phyloP scores from a whole-genome alignment of 345 rosid species.

The Linum trigynum region DNA sequence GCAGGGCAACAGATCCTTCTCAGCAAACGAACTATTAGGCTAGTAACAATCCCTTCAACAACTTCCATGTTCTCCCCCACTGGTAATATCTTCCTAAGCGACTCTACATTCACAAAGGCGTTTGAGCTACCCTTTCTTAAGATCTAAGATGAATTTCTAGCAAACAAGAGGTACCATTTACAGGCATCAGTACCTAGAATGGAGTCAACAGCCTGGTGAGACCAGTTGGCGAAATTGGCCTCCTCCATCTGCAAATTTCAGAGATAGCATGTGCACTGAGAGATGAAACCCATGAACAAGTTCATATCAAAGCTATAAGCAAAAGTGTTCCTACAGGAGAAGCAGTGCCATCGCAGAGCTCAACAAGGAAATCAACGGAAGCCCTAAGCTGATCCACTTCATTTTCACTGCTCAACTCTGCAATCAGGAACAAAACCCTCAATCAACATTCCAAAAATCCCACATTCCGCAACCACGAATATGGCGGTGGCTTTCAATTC shows the following conservation, averaged over 20 bases:
- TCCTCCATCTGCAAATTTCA: slow-evolving; percentile 37
- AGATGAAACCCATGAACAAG: not conserved
- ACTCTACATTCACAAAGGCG: slow-evolving; percentile 31
- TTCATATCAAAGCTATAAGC: not conserved
- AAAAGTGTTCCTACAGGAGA: slow-evolving; percentile 32
- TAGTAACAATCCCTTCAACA: slow-evolving; percentile 46
- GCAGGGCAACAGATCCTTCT: slow-evolving; percentile 53
- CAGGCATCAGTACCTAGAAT: slow-evolving; percentile 45
- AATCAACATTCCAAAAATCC: not conserved
- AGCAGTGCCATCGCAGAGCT: slow-evolving; percentile 42
- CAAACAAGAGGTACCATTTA: not conserved
- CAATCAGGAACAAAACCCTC: not conserved
- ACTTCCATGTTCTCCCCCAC: slow-evolving; percentile 38
- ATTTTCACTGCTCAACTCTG: slow-evolving; percentile 48
- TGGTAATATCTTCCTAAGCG: slow-evolving; percentile 47
- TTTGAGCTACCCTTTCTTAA: too few relatives aligned
- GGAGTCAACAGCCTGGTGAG: slow-evolving; percentile 91
- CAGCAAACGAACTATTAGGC: slow-evolving; percentile 46
- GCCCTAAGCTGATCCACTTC: slow-evolving; percentile 62
- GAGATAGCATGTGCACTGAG: not conserved
- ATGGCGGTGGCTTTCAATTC: not conserved
- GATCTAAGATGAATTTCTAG: not conserved
- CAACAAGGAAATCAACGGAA: slow-evolving; percentile 68
- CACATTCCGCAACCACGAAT: not conserved
- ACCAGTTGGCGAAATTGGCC: slow-evolving; percentile 61